Conservation (phyloP, 1,284 basidiomycete species). For the Earliella scabrosa region DNA sequence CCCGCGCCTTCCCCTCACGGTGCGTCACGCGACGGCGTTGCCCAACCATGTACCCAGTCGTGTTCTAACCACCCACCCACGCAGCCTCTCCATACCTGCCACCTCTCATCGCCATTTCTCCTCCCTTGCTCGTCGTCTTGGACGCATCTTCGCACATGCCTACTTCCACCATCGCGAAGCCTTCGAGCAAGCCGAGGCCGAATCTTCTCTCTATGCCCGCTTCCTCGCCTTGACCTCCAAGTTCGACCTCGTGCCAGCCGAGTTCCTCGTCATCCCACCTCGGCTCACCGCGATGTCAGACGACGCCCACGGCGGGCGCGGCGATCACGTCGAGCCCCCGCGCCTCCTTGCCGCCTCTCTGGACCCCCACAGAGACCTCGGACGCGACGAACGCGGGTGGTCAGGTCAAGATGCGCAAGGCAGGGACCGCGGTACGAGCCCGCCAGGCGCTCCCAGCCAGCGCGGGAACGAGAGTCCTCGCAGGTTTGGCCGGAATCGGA, state of each 20-base stretch:
- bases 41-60: neutral
- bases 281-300: constrained; percentile 27
- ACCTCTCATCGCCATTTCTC: constrained; percentile 88
- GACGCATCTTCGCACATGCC: constrained; percentile 95
- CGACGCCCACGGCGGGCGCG: constrained; percentile 28
- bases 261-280: constrained; percentile 82
- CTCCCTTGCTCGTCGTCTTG: constrained; percentile 85
- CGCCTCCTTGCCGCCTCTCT: constrained; percentile 52
- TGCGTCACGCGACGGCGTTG: constrained; percentile 37
- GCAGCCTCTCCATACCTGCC: constrained; percentile 77
- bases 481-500: constrained; percentile 61
- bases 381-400: constrained; percentile 13
- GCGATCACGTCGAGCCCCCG: constrained; percentile 48
- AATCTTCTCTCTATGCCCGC: constrained; percentile 89
- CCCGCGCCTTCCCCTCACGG: constrained; percentile 91
- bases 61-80: neutral
- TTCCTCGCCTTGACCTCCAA: constrained; percentile 84
- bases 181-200: constrained; percentile 89
- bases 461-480: constrained; percentile 51
- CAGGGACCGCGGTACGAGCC: constrained; percentile 26
- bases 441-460: constrained; percentile 30
- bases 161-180: constrained; percentile 93
- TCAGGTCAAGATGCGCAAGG: neutral
- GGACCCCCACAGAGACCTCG: constrained; percentile 35
- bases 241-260: constrained; percentile 82